Base-by-base conservation (phyloP, 768 basidiomycete species). In the Collybiopsis luxurians region DNA sequence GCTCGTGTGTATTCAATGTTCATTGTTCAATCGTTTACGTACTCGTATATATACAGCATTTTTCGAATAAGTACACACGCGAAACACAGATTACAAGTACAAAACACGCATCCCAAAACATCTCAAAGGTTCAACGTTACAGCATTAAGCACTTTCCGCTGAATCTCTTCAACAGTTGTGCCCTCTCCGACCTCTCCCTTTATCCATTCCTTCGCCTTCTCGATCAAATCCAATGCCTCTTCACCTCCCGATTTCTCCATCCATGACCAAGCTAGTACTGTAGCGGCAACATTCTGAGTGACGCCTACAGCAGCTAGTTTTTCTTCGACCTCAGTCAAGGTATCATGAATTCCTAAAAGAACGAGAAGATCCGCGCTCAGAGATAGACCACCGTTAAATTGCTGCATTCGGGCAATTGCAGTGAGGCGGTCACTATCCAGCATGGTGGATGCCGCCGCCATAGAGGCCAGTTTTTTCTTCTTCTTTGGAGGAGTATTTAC, bases 171-270 rank as follows among this genome's bases (percentile, higher is more conserved):
- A 30, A 4, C 12, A 28, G 7, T 21, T 21, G 12, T 17, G 4
- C 15, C 48, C 28, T 11, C 48, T 10, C 6, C 17, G 19, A 50
- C 1, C 31, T 36, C n/a, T 3, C 31, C 19, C 19, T 38, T 50
- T 6, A 50, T 30, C 48, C 48, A 50, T n/a, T 34, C 34, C 34
- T 50, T n/a, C 34, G 31, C 48, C 48, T 50, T 50, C 21, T 34
- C 34, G 6, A 19, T 50, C 48, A 50, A 31, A 50, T 50, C 31
- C 34, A 17, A 19, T 19, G 34, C 36, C 19, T 50, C 48, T 7
- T 50, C 48, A 9, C 31, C 34, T 17, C n/a, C 34, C 19, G 12
- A 36, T 19, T 15, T 34, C n/a, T 50, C 48, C 48, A 50, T 50
- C 48, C 48, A 50, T 3, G 21, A 11, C 48, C 28, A 31, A 10